These are phyloP conservation scores for Plantago elongata DNA, from an alignment of 257 asterid species.

Conservation along the genomic window DNA sequence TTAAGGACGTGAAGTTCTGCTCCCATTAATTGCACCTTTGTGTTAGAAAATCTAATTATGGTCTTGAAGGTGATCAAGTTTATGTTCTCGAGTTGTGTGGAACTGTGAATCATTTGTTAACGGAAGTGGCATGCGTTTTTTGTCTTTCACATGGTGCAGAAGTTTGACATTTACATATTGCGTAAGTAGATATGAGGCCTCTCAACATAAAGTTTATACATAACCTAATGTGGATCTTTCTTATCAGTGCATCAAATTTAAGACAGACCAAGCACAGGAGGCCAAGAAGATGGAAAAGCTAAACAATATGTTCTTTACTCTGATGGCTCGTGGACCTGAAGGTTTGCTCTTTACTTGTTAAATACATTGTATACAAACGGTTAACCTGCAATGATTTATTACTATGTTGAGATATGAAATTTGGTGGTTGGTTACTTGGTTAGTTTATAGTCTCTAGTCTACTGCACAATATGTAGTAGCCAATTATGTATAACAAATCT, in stretches of 20 bases:
- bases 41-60: background rate
- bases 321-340: slow-evolving; percentile 88
- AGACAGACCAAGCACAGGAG: slow-evolving; percentile 91
- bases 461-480: slow-evolving; percentile 3
- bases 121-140: background rate
- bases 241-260: slow-evolving; percentile 67
- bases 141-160: slow-evolving; percentile 4
- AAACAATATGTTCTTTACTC: slow-evolving; percentile 70
- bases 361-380: slow-evolving; percentile 10
- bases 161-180: slow-evolving; percentile 12
- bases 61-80: slow-evolving; percentile 7
- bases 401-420: background rate
- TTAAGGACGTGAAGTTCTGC: slow-evolving; percentile 1
- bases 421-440: slow-evolving; percentile 1
- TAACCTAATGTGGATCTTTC: slow-evolving; percentile 19
- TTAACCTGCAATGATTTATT: background rate
- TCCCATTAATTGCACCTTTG: background rate
- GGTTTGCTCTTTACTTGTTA: slow-evolving; percentile 36
- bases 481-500: background rate
- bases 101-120: background rate
- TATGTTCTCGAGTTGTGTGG: slow-evolving; percentile 15
- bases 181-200: slow-evolving; percentile 2
- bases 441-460: background rate
- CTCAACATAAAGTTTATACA: background rate
- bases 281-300: slow-evolving; percentile 86